Conservation (phyloP, 257 asterid species). For the Capsicum rhomboideum region DNA sequence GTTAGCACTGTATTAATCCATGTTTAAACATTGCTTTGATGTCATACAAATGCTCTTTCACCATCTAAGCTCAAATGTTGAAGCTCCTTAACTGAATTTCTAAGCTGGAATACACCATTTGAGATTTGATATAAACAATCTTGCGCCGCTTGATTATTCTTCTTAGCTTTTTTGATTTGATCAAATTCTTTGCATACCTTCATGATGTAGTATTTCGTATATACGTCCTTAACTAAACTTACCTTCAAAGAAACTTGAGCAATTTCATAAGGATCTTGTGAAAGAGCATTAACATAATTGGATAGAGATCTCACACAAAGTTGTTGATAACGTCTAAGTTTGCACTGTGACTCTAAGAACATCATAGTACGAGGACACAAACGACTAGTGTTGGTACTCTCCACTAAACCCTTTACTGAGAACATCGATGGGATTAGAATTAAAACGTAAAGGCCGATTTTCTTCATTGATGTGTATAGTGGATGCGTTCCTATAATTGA, state of each 20-base stretch:
- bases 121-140: conserved; percentile 61
- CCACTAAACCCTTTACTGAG: conserved; percentile 8
- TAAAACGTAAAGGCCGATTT: neutral
- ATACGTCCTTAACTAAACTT: conserved; percentile 35
- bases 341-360: conserved; percentile 41
- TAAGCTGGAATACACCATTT: conserved; percentile 46
- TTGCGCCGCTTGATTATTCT: conserved; percentile 19
- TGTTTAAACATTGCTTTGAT: conserved; percentile 38
- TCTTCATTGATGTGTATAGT: conserved; percentile 1
- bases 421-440: conserved; percentile 10
- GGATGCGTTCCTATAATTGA: neutral
- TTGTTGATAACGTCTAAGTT: conserved; percentile 24
- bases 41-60: conserved; percentile 41
- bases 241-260: conserved; percentile 47
- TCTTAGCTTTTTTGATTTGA: conserved; percentile 15
- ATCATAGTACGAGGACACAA: neutral
- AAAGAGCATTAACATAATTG: conserved; percentile 11
- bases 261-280: conserved; percentile 29
- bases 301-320: conserved; percentile 33
- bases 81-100: conserved; percentile 42
- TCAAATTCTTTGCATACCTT: conserved; percentile 34
- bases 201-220: conserved; percentile 35
- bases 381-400: conserved; percentile 1
- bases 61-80: conserved; percentile 22
- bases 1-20: conserved; percentile 58